Conservation (phyloP, 2,329 filamentous ascomycete species). For the Microsporum ferrugineum region DNA sequence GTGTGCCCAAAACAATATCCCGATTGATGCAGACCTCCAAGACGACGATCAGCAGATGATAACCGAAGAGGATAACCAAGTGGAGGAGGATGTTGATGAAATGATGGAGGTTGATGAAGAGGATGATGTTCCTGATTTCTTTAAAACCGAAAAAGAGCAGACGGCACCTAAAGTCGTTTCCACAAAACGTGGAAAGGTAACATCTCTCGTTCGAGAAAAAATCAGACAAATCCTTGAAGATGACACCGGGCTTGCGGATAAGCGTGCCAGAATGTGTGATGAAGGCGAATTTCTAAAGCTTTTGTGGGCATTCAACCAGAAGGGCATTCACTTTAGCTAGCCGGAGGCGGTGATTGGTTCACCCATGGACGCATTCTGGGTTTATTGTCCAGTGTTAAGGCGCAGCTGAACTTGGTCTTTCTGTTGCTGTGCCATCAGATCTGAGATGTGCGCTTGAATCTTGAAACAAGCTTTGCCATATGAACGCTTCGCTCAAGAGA, state of each 20-base stretch:
- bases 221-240: constrained; percentile 73
- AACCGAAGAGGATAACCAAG: constrained; percentile 24
- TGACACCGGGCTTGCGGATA: constrained; percentile 67
- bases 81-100: constrained; percentile 39
- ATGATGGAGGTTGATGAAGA: constrained; percentile 41
- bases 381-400: background rate
- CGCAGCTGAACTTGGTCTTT: background rate
- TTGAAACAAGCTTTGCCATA: constrained; percentile 96
- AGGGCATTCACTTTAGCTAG: constrained; percentile 83
- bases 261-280: constrained; percentile 74
- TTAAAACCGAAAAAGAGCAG: constrained; percentile 50
- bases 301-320: constrained; percentile 73
- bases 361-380: background rate
- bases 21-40: constrained; percentile 55
- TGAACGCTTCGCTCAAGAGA: constrained; percentile 88
- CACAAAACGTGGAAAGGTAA: constrained; percentile 68
- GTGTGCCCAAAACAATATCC: constrained; percentile 75
- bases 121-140: constrained; percentile 72
- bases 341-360: background rate
- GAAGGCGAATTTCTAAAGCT: constrained; percentile 84
- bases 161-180: constrained; percentile 43
- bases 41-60: constrained; percentile 22
- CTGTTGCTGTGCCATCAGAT: constrained; percentile 22
- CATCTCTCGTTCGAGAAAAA: constrained; percentile 73
- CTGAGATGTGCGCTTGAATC: constrained; percentile 79